These are phyloP conservation scores for Globisporangium radiosum DNA, from an alignment of 352 stramenopile species.

Conservation along the genomic window DNA sequence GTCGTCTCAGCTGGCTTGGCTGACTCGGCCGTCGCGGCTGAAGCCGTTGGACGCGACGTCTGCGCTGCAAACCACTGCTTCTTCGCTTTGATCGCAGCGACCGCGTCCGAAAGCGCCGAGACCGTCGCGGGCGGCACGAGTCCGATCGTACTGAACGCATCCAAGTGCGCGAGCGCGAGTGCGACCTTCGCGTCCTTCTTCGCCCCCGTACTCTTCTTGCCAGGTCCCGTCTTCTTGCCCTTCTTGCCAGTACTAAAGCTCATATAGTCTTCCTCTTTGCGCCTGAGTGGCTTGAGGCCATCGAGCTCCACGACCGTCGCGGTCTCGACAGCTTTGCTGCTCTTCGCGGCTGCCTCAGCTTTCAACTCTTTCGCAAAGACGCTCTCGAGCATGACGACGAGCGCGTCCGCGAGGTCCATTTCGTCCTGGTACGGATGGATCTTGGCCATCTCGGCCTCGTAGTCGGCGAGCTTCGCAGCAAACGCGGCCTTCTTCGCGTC, in stretches of 20 bases:
- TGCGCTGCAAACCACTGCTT: conserved; percentile 87
- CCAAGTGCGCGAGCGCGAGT: conserved; percentile 68
- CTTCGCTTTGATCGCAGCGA: conserved; percentile 94
- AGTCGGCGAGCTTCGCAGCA: conserved; percentile 94
- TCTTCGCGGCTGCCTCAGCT: conserved; percentile 33
- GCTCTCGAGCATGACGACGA: conserved; percentile 91
- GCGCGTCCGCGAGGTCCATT: conserved; percentile 92
- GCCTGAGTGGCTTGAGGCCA: conserved; percentile 88
- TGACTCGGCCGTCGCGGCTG: conserved; percentile 20
- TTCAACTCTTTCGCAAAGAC: conserved; percentile 87
- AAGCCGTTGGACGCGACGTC: conserved; percentile 35
- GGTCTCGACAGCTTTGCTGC: conserved; percentile 13
- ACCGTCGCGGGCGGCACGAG: conserved; percentile 87
- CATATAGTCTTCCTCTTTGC: conserved; percentile 85
- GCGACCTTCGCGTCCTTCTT: conserved; percentile 80
- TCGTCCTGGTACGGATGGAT: conserved; percentile 96
- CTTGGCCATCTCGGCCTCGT: conserved; percentile 94
- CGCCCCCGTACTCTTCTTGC: conserved; percentile 39
- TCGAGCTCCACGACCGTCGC: conserved; percentile 76
- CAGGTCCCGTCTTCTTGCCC: conserved; percentile 35
- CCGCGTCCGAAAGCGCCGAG: conserved; percentile 73
- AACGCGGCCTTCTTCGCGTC: conserved; percentile 79
- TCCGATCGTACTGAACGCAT: conserved; percentile 90
- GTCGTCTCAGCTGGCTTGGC: conserved; percentile 22
- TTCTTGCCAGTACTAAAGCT: conserved; percentile 63